Evolutionary conservation across 2,329 filamentous ascomycete species (phyloP), one percentile per base, ranked within the genome.

Genomic region (Aspergillus texensis): DNA sequence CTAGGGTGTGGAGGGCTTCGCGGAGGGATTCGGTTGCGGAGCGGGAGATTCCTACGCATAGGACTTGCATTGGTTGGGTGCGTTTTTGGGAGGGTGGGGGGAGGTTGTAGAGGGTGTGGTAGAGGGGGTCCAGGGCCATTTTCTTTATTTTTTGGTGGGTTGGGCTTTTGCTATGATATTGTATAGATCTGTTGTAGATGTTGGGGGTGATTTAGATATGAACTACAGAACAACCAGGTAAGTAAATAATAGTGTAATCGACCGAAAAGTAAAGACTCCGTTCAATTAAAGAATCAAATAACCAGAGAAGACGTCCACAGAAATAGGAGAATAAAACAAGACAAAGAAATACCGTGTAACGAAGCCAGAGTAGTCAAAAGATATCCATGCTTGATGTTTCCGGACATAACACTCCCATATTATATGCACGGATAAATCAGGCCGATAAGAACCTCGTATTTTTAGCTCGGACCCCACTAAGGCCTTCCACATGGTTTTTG

Each of bases 1-100:
- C 71, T 0, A 73, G 62, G 12, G 52, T 61, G 53, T 67, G 57
- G 10, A 75, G 67, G n/a, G 73, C 72, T 14, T 58, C 57, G 36
- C 65, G 65, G 16, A 74, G 63, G 8, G 68, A 71, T 57, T 72
- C 69, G n/a, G 71, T 73, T 12, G 64, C 71, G 3, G 68, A 69
- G 32, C 71, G 67, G 12, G 70, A 66, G n/a, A 70, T 61, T 12
- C 70, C 70, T 3, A 72, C 55, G 39, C 63, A 65, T 9, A 73
- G 62, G 12, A 72, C 56, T 52, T 65, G 61, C 54, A 71, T 64
- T 16, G 65, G 68, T 46, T 61, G 50, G 12, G 50, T 60, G 46
- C 66, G 66, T 3, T 39, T 43, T 19, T 52, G 56, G 2, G 56
- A 30, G n/a, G 64, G 62, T 0, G 30, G n/a, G 6, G 64, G 64